phyloP scores from a whole-genome alignment of 495 filamentous ascomycete genomes.

The Neurospora terricola region DNA sequence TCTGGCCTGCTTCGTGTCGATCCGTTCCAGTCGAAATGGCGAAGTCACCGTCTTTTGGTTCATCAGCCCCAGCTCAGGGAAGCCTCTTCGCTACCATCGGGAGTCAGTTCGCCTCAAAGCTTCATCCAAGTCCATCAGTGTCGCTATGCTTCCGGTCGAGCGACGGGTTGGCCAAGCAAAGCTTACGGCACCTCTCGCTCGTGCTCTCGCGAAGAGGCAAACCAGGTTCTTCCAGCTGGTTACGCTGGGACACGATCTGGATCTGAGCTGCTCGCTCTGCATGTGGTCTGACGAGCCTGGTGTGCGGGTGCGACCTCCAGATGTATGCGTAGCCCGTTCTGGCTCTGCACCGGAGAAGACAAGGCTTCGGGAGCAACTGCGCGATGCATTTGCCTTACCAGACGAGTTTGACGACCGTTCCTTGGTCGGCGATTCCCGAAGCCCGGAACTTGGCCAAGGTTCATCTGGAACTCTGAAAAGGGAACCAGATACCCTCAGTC shows the following conservation, averaged over 20 bases:
- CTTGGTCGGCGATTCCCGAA: neutral
- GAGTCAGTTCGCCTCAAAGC: conserved; percentile 9
- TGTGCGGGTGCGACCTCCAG: conserved; percentile 1
- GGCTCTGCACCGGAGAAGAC: neutral
- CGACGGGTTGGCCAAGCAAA: conserved; percentile 1
- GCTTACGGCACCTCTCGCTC: neutral
- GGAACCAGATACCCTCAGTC: neutral
- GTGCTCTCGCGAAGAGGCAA: conserved; percentile 3
- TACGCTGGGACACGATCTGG: conserved; percentile 17
- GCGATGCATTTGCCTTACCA: conserved; percentile 16
- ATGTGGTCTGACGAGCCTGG: conserved; percentile 13
- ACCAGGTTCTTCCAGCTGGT: conserved; percentile 23
- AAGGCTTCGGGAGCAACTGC: conserved; percentile 2
- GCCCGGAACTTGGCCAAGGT: neutral
- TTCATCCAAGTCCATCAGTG: conserved; percentile 6
- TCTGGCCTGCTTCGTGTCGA: conserved; percentile 16
- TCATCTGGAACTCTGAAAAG: neutral
- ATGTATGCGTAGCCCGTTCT: neutral
- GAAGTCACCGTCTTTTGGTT: conserved; percentile 20
- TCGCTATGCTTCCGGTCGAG: conserved; percentile 14
- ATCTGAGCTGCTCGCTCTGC: conserved; percentile 18
- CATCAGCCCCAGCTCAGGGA: conserved; percentile 11
- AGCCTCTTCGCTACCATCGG: conserved; percentile 12
- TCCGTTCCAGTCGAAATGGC: conserved; percentile 14
- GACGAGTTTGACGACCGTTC: conserved; percentile 18